phyloP scores from a whole-genome alignment of 2,329 filamentous ascomycete species.

The Neonectria hederae region DNA sequence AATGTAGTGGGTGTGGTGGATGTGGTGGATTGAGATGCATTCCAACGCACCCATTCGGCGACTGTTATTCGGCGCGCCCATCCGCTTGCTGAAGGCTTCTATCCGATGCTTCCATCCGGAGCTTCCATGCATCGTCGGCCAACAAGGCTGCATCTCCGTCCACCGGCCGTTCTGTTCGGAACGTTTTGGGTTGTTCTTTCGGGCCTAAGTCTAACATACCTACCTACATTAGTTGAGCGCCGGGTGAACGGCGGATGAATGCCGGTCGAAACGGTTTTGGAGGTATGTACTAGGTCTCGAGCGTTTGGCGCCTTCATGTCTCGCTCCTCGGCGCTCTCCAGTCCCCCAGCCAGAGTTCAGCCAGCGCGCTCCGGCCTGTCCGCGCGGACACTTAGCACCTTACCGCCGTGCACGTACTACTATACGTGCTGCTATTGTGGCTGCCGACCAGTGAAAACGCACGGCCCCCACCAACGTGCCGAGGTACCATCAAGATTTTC shows the following conservation, averaged over 20 bases:
- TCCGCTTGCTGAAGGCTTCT: constrained; percentile 7
- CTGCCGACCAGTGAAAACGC: constrained; percentile 1
- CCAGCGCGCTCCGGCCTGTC: constrained; percentile 38
- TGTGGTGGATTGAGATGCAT: neutral
- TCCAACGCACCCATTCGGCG: neutral
- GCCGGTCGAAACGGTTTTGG: neutral
- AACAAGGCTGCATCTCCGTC: constrained; percentile 17
- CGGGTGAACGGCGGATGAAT: constrained; percentile 6
- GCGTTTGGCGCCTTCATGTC: constrained; percentile 4
- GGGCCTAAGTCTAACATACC: neutral
- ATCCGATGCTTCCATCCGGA: constrained; percentile 23
- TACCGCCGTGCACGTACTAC: constrained; percentile 3
- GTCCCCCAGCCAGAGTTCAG: constrained; percentile 13
- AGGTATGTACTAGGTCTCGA: too few relatives aligned
- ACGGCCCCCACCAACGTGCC: neutral
- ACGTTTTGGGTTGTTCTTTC: neutral
- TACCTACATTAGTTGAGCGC: neutral
- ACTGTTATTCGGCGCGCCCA: constrained; percentile 6
- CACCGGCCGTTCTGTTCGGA: neutral
- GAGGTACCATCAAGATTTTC: neutral
- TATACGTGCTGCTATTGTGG: neutral
- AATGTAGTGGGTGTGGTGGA: neutral
- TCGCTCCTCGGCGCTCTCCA: constrained; percentile 21
- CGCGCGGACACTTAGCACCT: constrained; percentile 25
- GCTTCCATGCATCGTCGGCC: constrained; percentile 21